A percentile compares a stretch with the other conserved stretches of the same genome.
Conservation (phyloP, 2,329 filamentous ascomycete genomes). For the Aspergillus intermedius region DNA sequence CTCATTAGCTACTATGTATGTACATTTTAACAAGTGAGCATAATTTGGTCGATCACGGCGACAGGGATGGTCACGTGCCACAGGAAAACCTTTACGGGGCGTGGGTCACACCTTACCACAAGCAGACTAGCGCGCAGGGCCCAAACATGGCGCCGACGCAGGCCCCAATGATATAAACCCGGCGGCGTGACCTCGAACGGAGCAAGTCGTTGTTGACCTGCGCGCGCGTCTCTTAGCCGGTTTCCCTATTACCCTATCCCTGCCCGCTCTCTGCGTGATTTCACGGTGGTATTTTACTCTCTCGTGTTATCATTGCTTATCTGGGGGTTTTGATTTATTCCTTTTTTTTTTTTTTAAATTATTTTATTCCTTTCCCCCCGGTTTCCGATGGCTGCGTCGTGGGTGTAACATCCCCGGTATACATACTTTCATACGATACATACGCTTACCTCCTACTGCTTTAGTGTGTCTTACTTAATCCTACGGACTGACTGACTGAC, state of each 20-base stretch:
- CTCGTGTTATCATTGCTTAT: conserved; percentile 7
- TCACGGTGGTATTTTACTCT: not conserved
- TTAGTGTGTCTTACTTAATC: conserved; percentile 1
- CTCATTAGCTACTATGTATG: not conserved
- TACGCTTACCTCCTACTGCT: conserved; percentile 3
- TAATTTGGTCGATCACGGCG: not conserved
- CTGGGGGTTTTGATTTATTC: conserved; percentile 13
- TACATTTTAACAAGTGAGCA: not conserved
- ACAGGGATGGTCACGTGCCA: conserved; percentile 19
- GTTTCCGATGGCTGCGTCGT: conserved; percentile 15
- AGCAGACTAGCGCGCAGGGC: conserved; percentile 23
- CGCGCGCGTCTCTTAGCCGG: not conserved
- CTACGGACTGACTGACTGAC: not conserved
- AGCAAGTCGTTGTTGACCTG: conserved; percentile 5
- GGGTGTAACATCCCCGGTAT: conserved; percentile 13
- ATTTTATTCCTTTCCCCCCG: not conserved
- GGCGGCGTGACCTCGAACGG: conserved; percentile 38
- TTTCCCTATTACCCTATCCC: conserved; percentile 11
- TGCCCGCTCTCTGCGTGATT: not conserved
- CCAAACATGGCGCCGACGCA: conserved; percentile 36
- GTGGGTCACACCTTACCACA: conserved; percentile 22
- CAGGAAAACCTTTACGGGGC: conserved; percentile 22
- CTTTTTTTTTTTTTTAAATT: conserved; percentile 5
- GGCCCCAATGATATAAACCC: conserved; percentile 43
- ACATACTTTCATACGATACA: conserved; percentile 6